Percentiles rank a stretch among this genome's conserved stretches.
Evolutionary conservation across 345 rosid genomes (phyloP).

Genomic region (Murraya koenigii): DNA sequence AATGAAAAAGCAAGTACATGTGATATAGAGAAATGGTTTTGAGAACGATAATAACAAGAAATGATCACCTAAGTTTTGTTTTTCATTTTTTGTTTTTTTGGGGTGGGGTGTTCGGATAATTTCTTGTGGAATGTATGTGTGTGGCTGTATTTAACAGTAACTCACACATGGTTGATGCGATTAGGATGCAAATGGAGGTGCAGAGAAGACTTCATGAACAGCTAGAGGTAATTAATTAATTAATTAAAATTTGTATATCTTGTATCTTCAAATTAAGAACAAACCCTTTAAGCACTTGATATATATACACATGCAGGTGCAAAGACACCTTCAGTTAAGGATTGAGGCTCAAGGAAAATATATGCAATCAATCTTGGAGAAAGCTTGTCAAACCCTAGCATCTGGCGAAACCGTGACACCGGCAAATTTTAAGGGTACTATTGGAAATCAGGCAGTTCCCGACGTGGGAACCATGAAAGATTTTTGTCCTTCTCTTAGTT

Average conservation of each 20-base stretch:
- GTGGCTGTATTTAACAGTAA: slow-evolving; percentile 28
- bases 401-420: slow-evolving; percentile 58
- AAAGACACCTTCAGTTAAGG: slow-evolving; percentile 92
- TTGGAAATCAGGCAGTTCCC: slow-evolving; percentile 48
- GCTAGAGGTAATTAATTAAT: slow-evolving; percentile 59
- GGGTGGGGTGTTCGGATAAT: slow-evolving; percentile 14
- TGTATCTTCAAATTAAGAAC: neutral
- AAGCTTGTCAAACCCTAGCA: slow-evolving; percentile 91
- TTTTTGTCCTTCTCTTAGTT: slow-evolving; percentile 50
- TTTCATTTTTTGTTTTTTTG: slow-evolving; percentile 16
- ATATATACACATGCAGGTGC: slow-evolving; percentile 53
- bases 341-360: slow-evolving; percentile 99
- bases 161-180: slow-evolving; percentile 53
- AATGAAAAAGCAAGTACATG: neutral
- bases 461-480: slow-evolving; percentile 41
- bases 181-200: slow-evolving; percentile 99
- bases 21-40: neutral
- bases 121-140: slow-evolving; percentile 30
- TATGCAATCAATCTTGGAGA: slow-evolving; percentile 93
- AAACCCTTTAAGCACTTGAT: neutral
- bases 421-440: slow-evolving; percentile 40
- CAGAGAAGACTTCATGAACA: slow-evolving; percentile 98
- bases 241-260: neutral
- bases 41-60: neutral
- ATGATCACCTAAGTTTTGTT: neutral